These are phyloP conservation scores for Colletotrichum liaoningense DNA, from an alignment of 2,329 filamentous ascomycete genomes.

Conservation along the genomic window DNA sequence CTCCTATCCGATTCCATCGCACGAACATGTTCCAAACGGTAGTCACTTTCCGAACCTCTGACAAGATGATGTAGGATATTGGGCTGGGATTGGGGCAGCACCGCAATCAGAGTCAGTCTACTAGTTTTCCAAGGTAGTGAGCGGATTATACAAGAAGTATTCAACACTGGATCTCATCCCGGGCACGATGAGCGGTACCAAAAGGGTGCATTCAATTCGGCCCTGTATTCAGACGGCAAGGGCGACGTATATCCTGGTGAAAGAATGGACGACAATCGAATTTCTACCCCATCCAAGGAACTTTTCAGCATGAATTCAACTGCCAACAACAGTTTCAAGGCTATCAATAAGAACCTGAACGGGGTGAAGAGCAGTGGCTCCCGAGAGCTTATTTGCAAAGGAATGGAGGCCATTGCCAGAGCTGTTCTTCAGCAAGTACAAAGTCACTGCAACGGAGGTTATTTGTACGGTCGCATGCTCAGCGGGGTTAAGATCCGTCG, in stretches of 20 bases:
- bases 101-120: not conserved
- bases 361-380: no score
- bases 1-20: no score
- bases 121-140: not conserved
- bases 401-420: not conserved
- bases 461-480: no score
- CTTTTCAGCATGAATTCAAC: not conserved
- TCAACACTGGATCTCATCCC: not conserved
- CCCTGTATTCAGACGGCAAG: not conserved
- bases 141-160: not conserved
- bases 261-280: not conserved
- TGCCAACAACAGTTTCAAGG: not conserved
- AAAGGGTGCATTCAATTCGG: not conserved
- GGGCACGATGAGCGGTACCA: not conserved
- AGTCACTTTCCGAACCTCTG: no score
- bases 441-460: no score
- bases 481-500: not conserved
- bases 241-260: not conserved
- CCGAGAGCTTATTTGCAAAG: not conserved
- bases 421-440: not conserved
- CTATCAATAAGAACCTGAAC: no score
- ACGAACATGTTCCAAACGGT: no score
- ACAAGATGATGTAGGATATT: not conserved
- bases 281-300: not conserved
- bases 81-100: not conserved